These are phyloP conservation scores for Phytophthora meadii DNA, from an alignment of 352 stramenopile genomes.

Conservation along the genomic window DNA sequence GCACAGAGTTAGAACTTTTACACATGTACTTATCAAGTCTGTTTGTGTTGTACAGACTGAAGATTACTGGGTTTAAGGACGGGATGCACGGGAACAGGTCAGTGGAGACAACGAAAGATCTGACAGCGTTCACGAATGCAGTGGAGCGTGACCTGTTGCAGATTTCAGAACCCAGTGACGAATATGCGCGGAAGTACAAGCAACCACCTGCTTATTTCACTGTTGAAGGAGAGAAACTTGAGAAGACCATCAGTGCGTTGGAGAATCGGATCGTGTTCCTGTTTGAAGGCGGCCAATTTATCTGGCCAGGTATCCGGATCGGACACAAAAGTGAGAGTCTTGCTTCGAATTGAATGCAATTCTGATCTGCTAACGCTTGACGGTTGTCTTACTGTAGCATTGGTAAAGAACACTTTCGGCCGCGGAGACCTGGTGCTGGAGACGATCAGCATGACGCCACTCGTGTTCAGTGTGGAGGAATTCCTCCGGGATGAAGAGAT, in stretches of 20 bases:
- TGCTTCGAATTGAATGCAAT: neutral
- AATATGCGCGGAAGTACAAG: constrained; percentile 57
- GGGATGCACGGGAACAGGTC: constrained; percentile 41
- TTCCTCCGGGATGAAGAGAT: constrained; percentile 83
- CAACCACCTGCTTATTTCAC: constrained; percentile 75
- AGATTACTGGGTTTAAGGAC: constrained; percentile 67
- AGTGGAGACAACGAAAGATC: constrained; percentile 47
- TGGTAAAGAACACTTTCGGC: constrained; percentile 52
- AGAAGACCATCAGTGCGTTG: constrained; percentile 48
- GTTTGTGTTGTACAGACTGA: constrained; percentile 39
- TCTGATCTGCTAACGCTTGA: constrained; percentile 1
- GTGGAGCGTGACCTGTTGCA: constrained; percentile 52
- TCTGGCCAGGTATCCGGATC: constrained; percentile 73
- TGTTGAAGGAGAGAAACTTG: constrained; percentile 52
- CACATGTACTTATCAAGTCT: neutral
- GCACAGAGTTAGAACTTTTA: neutral
- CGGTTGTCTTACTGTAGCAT: constrained; percentile 27
- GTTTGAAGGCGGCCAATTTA: constrained; percentile 80
- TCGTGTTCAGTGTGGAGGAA: constrained; percentile 79
- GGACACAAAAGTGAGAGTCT: constrained; percentile 64
- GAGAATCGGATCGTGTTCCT: constrained; percentile 66
- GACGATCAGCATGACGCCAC: constrained; percentile 67
- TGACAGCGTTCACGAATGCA: constrained; percentile 37
- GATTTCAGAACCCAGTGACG: constrained; percentile 37
- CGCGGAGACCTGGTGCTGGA: constrained; percentile 59